Evolutionary conservation across 805 yeast genomes (phyloP), one percentile per base, ranked within the genome.

Genomic region (Kluyveromyces nonfermentans): DNA sequence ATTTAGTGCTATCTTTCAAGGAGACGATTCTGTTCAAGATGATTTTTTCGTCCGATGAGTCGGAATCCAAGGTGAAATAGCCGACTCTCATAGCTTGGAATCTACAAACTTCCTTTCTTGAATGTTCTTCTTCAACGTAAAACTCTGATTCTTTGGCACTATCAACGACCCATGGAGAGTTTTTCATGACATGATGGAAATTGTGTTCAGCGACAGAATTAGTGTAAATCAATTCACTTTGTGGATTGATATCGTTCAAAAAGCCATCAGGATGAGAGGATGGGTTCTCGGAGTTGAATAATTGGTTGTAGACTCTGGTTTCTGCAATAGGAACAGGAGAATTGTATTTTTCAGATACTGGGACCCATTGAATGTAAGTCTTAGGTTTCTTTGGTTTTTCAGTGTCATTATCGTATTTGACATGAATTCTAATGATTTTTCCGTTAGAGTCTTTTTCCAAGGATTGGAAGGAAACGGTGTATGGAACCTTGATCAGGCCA

Each of bases 11-110:
- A 51, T 87, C 95, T 71, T 90, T 93, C 67, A 93, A 76, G 12
- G 96, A 82, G 35, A 93, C 98, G 56, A 90, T 87, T 64, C 96
- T 78, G 69, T 93, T 93, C 61, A 93, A 71, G 30, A 93, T 74
- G 50, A 89, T 67, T 46, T 69, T 72, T 22, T 76, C 81, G 16
- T 68, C 72, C 8, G 72, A 67, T 45, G 85, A 68, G 50, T 90
- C 97, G 53, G 74, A 77, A 63, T 93, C 98, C 62, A 87, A 64
- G 59, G 96, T 81, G 77, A 88, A 93, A 67, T 93, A 93, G 25
- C 98, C 98, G 37, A 86, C 90, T 69, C 98, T 80, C 65, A 93
- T 76, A 25, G 96, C 98, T 71, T 93, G 98, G 87, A 93, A 93
- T 66, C 98, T 78, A 28, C 85, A 87, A n/a, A 89, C 76, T 63